Conservation (phyloP, 2,329 filamentous ascomycete species). For the Zalaria sp. region DNA sequence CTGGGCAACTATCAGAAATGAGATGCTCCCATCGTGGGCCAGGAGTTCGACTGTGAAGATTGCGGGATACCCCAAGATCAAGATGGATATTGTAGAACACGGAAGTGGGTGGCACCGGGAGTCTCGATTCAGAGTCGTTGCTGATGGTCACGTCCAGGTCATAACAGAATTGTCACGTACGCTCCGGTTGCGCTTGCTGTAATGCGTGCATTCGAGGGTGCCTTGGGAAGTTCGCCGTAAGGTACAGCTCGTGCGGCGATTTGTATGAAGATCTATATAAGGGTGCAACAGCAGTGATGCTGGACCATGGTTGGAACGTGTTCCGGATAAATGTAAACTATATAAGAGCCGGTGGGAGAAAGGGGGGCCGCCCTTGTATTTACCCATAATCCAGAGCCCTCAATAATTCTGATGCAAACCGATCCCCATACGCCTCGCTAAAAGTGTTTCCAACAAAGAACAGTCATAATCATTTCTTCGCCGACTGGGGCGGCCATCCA, state of each 20-base stretch:
- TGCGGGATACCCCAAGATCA: constrained; percentile 17
- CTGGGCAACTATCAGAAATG: neutral
- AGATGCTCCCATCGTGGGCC: constrained; percentile 6
- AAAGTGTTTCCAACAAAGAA: no score
- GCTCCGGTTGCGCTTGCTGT: constrained; percentile 50
- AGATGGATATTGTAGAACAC: constrained; percentile 28
- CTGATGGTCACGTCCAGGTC: constrained; percentile 32
- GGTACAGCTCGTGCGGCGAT: neutral
- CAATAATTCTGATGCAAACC: no score
- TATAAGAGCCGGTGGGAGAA: no score
- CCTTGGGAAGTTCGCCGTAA: neutral
- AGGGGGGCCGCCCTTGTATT: no score
- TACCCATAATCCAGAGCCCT: no score
- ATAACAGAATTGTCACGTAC: constrained; percentile 56
- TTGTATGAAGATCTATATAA: no score
- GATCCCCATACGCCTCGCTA: no score
- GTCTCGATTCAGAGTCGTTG: neutral
- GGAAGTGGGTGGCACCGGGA: constrained; percentile 20
- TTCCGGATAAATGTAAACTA: no score
- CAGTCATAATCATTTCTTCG: neutral
- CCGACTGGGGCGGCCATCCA: constrained; percentile 27
- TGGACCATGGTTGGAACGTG: no score
- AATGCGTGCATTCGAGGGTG: constrained; percentile 46
- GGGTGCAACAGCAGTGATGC: no score
- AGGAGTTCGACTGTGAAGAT: constrained; percentile 9